Base-by-base conservation (phyloP, 352 stramenopile species). In the Thraustotheca clavata region DNA sequence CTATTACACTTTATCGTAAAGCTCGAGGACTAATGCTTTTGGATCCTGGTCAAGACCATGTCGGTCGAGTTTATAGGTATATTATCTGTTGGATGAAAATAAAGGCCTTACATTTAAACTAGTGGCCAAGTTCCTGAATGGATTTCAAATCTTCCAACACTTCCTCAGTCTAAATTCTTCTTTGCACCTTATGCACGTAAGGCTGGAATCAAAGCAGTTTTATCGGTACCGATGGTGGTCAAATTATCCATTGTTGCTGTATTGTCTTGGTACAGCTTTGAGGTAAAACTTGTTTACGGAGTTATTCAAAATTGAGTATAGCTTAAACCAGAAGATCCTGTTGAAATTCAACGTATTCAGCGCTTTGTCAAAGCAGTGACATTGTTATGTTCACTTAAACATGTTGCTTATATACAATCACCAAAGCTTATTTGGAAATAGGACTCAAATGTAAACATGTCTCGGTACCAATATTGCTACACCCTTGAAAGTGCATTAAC, bases 201-300 rank as follows among this genome's bases (percentile, higher is more conserved):
- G 40, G 83, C 83, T 14, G 77, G 78, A 0, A 68, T 92, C 16
- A 76, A 87, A 41, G 87, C 80, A 0, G 65, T 88, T 7, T 71
- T 92, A 16, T 88, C 80, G 3, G 77, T 86, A 4, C 83, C 83
- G 0, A 90, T 92, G 83, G 80, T 92, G 39, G 86, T 79, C 66
- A 92, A 90, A 62, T 82, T 92, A 73, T 85, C 80, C 26, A 82
- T 82, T 0, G 74, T 92, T 33, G 83, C 83, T 7, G 80, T 92
- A 16, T 48, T 92, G n/a, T 89, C 80, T 7, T 92, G 80, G 83
- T 92, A 89, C 40, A 85, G 80, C 1, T 69, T 81, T 32, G 73
- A 80, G 11, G 59, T 71, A 8, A n/a, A n/a, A n/a, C n/a, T 67
- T 86, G 35, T n/a, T 61, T 22, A 31, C 34, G 26, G 27, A 29